These are phyloP conservation scores for Trichoderma parareesei DNA, from an alignment of 495 filamentous ascomycete genomes.

Conservation along the genomic window DNA sequence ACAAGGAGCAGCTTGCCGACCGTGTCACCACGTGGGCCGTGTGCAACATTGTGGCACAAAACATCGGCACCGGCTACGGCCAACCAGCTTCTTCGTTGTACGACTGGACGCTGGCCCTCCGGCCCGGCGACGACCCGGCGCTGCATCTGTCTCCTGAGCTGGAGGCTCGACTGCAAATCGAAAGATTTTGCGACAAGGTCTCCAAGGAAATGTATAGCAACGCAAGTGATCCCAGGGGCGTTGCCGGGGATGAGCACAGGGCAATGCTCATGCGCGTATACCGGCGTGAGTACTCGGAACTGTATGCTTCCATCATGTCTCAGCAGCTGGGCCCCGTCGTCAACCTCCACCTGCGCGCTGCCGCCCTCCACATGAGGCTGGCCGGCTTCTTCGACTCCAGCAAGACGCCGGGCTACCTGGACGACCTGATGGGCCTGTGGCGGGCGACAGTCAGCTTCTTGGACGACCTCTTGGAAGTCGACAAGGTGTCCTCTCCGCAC, in stretches of 20 bases:
- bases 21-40: slow-evolving; percentile 85
- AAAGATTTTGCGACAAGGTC: slow-evolving; percentile 78
- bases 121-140: slow-evolving; percentile 53
- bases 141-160: slow-evolving; percentile 62
- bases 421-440: slow-evolving; percentile 71
- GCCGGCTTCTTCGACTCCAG: slow-evolving; percentile 85
- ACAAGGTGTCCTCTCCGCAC: slow-evolving; percentile 33
- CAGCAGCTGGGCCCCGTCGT: slow-evolving; percentile 50
- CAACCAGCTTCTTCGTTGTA: slow-evolving; percentile 84
- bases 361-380: slow-evolving; percentile 74
- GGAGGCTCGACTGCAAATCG: slow-evolving; percentile 63
- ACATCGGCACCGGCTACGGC: slow-evolving; percentile 82
- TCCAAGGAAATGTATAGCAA: slow-evolving; percentile 80
- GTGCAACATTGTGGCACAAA: slow-evolving; percentile 89
- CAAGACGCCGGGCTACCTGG: slow-evolving; percentile 61
- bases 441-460: slow-evolving; percentile 67
- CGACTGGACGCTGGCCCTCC: slow-evolving; percentile 70
- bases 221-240: slow-evolving; percentile 61
- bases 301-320: slow-evolving; percentile 43
- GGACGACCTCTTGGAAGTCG: slow-evolving; percentile 58
- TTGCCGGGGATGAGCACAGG: slow-evolving; percentile 62
- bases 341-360: slow-evolving; percentile 66
- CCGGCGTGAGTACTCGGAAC: slow-evolving; percentile 46
- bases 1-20: slow-evolving; percentile 77
- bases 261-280: slow-evolving; percentile 56